phyloP scores from a whole-genome alignment of 441 rosid species.

The Euphorbia celastroides region DNA sequence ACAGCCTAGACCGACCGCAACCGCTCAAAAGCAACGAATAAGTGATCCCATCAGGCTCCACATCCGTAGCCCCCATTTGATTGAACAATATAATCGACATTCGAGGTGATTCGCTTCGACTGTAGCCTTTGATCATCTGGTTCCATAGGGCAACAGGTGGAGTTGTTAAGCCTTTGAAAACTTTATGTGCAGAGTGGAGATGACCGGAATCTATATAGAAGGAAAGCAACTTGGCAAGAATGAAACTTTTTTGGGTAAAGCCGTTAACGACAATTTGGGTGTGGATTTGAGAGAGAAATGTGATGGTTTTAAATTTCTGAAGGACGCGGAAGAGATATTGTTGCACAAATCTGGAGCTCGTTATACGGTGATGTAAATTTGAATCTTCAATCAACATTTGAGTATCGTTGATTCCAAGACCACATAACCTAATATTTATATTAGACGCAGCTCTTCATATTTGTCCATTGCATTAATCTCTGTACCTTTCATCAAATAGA shows the following conservation, averaged over 20 bases:
- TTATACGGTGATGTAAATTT: too few relatives aligned
- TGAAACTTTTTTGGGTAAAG: conserved; percentile 31
- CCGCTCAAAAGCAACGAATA: conserved; percentile 42
- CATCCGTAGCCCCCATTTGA: conserved; percentile 30
- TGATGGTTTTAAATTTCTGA: conserved; percentile 17
- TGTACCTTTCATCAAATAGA: background rate
- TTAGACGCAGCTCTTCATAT: too few relatives aligned
- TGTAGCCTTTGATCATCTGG: conserved; percentile 40
- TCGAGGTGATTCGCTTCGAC: conserved; percentile 23
- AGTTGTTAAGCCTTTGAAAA: conserved; percentile 22
- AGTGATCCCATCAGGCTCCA: conserved; percentile 39
- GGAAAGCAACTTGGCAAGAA: conserved; percentile 38
- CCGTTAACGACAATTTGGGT: conserved; percentile 36
- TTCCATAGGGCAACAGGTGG: conserved; percentile 47
- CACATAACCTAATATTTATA: too few relatives aligned
- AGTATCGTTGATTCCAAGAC: too few relatives aligned
- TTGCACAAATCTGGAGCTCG: conserved; percentile 28
- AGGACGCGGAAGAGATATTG: conserved; percentile 35
- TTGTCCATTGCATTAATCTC: too few relatives aligned
- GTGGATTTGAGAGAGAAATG: conserved; percentile 34
- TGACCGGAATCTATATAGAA: conserved; percentile 26
- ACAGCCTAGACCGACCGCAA: conserved; percentile 28
- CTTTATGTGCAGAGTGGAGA: conserved; percentile 21
- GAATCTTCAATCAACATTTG: too few relatives aligned
- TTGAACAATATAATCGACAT: conserved; percentile 29